Conservation (phyloP, 495 filamentous ascomycete species). For the Neurospora tetrasperma region DNA sequence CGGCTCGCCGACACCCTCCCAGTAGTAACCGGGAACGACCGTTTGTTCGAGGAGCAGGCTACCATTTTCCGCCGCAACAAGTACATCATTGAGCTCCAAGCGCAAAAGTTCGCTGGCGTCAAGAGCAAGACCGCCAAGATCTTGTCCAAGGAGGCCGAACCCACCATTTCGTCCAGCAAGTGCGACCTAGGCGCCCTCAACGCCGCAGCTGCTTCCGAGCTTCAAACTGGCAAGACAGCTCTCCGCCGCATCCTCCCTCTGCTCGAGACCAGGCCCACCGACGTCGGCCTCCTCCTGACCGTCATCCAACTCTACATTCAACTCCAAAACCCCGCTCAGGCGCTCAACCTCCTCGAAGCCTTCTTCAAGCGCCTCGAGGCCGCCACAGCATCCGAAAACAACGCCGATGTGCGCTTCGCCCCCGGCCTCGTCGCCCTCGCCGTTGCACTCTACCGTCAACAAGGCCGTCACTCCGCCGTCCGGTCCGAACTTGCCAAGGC, state of each 20-base stretch:
- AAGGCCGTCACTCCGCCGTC: slow-evolving; percentile 66
- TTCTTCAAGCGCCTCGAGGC: slow-evolving; percentile 65
- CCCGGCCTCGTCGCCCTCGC: slow-evolving; percentile 80
- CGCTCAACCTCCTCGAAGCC: slow-evolving; percentile 62
- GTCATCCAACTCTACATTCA: slow-evolving; percentile 76
- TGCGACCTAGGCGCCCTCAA: slow-evolving; percentile 65
- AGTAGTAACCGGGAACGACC: slow-evolving; percentile 51
- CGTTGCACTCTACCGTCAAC: slow-evolving; percentile 67
- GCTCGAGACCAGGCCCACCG: slow-evolving; percentile 66
- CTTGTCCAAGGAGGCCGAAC: slow-evolving; percentile 38
- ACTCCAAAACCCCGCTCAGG: slow-evolving; percentile 62
- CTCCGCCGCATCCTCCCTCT: slow-evolving; percentile 64
- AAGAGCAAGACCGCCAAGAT: slow-evolving; percentile 51
- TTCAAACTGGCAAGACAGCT: slow-evolving; percentile 53
- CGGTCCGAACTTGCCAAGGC: slow-evolving; percentile 67
- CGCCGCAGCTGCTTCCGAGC: slow-evolving; percentile 64
- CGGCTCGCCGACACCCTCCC: slow-evolving; percentile 52
- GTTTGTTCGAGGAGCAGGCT: slow-evolving; percentile 68
- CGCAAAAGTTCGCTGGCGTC: slow-evolving; percentile 67
- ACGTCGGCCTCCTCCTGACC: slow-evolving; percentile 76
- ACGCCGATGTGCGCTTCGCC: slow-evolving; percentile 62
- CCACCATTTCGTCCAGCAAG: slow-evolving; percentile 45
- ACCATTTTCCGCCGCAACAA: slow-evolving; percentile 57
- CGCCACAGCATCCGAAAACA: slow-evolving; percentile 43
- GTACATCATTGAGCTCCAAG: slow-evolving; percentile 63